A percentile compares a stretch with the other conserved stretches of the same genome.
These are phyloP conservation scores for Amanita phalloides DNA, from an alignment of 768 basidiomycete species.

Conservation along the genomic window DNA sequence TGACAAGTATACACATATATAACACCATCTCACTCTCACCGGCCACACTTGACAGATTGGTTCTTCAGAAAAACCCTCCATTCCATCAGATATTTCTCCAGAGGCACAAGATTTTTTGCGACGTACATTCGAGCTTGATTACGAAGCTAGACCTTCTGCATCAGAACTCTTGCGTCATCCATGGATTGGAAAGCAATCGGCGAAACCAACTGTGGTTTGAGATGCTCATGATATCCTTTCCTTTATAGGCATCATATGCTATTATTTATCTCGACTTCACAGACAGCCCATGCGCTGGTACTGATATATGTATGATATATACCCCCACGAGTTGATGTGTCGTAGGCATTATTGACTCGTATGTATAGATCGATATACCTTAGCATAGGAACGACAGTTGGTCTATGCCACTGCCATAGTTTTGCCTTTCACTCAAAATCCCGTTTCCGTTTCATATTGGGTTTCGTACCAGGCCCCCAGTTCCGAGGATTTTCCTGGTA, in stretches of 20 bases:
- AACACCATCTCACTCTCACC: neutral
- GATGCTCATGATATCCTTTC: neutral
- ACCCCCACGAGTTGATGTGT: neutral
- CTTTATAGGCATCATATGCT: slow-evolving; percentile 1
- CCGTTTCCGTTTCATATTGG: slow-evolving; percentile 35
- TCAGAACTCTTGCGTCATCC: slow-evolving; percentile 61
- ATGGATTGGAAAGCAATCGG: slow-evolving; percentile 47
- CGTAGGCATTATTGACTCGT: neutral
- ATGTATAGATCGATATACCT: neutral
- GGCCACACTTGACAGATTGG: slow-evolving; percentile 64
- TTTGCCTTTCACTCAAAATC: neutral
- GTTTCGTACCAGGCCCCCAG: slow-evolving; percentile 84
- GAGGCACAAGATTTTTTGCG: slow-evolving; percentile 85
- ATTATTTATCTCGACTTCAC: slow-evolving; percentile 2
- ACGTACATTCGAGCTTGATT: slow-evolving; percentile 79
- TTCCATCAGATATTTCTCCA: slow-evolving; percentile 83
- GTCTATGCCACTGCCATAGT: neutral
- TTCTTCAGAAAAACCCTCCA: slow-evolving; percentile 75
- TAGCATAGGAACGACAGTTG: neutral
- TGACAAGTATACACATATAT: neutral
- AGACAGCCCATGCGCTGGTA: neutral
- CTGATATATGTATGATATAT: slow-evolving; percentile 3
- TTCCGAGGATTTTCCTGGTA: slow-evolving; percentile 91
- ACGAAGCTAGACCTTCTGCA: slow-evolving; percentile 72
- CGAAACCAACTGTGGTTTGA: neutral